Base-by-base conservation (phyloP, 1,284 basidiomycete species). In the Phellopilus nigrolimitatus region DNA sequence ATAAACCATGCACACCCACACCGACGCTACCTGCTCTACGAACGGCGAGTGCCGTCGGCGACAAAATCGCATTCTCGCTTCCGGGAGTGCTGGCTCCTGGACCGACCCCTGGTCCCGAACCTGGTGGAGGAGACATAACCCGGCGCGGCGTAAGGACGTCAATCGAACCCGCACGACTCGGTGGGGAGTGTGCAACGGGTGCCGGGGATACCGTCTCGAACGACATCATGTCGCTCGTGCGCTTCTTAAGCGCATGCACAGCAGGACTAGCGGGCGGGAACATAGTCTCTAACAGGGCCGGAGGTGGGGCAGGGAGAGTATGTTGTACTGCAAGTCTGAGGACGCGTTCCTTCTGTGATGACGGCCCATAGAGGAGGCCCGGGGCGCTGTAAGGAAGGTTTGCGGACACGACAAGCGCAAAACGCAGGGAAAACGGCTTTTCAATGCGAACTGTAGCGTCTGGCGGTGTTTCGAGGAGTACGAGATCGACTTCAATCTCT, bases 251-350 rank as follows among this genome's bases (percentile, higher is more conserved):
- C 15, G 49, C 17, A 19, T 21, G 47, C 4, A 43, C 4, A n/a
- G 43, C n/a, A n/a, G n/a, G n/a, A n/a, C n/a, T 12, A 30, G n/a
- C 4, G 49, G 58, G 21, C 28, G 24, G 15, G 30, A 41, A 13
- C 34, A 25, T 47, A 44, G 19, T 62, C 51, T 59, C 49, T 2
- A 47, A 44, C 13, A 56, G 56, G 7, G 57, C 50, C 8, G 59
- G 55, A 41, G 61, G 54, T 12, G 58, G 57, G 50, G 60, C 46
- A 37, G 56, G 49, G 40, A 59, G 49, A 38, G 62, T 65, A 58
- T 86, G 84, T 58, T 90, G 88, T 3, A 88, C 71, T 8, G 74
- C 82, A 19, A 89, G 64, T 8, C 66, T 68, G 15, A 86, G 56
- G 4, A 71, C 60, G 4, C 79, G 72, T 25, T 31, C 19, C 39